These are phyloP conservation scores for Radiomyces spectabilis DNA, from an alignment of 192 early-diverging fungal genomes.

Conservation along the genomic window DNA sequence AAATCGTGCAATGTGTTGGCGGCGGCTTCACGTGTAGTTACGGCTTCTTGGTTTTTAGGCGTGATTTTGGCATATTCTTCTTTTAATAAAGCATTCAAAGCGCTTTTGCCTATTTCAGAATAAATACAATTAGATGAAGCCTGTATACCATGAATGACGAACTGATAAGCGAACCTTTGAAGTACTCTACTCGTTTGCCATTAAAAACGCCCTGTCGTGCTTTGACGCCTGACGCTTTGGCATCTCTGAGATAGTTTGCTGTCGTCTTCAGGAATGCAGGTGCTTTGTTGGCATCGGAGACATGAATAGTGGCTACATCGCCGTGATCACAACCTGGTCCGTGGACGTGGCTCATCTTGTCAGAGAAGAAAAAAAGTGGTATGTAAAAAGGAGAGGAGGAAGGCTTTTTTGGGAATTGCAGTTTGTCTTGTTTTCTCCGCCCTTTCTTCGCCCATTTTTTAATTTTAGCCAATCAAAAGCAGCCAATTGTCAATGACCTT, in stretches of 20 bases:
- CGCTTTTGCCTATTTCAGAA: slow-evolving; percentile 20
- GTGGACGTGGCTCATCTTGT: slow-evolving; percentile 20
- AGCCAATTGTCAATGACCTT: no score
- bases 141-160: not conserved
- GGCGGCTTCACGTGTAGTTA: slow-evolving; percentile 18
- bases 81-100: slow-evolving; percentile 22
- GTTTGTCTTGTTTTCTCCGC: no score
- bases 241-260: slow-evolving; percentile 73
- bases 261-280: slow-evolving; percentile 15
- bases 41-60: slow-evolving; percentile 8
- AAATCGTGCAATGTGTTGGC: slow-evolving; percentile 13
- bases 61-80: slow-evolving; percentile 10
- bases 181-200: slow-evolving; percentile 86
- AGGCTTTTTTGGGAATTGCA: no score
- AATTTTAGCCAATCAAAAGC: no score
- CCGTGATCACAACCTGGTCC: slow-evolving; percentile 15
- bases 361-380: no score
- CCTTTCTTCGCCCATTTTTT: no score
- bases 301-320: slow-evolving; percentile 2
- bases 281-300: slow-evolving; percentile 23
- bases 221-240: slow-evolving; percentile 63
- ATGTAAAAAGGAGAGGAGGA: no score
- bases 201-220: slow-evolving; percentile 82
- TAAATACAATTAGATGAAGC: not conserved
- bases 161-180: slow-evolving; percentile 58